Percentiles rank a stretch among this genome's conserved stretches.
phyloP scores from a whole-genome alignment of 2,329 filamentous ascomycete species.

The Cercospora zeae-maydis region DNA sequence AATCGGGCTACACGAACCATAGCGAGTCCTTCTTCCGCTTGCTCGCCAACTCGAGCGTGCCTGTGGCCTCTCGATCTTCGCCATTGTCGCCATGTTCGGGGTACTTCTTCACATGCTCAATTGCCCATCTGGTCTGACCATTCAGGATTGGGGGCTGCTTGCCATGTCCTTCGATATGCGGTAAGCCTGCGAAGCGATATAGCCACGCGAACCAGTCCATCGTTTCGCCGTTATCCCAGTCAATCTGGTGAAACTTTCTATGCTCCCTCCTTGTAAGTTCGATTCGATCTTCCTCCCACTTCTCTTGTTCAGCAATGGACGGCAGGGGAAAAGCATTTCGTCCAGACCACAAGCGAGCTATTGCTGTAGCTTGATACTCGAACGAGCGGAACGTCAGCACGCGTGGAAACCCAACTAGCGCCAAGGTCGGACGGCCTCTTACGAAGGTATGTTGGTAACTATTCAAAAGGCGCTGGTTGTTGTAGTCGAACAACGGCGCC shows the following conservation, averaged over 20 bases:
- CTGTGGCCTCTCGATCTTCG: not conserved
- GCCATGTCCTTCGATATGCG: conserved; percentile 37
- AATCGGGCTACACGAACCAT: conserved; percentile 10
- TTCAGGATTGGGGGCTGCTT: conserved; percentile 22
- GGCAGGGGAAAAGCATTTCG: conserved; percentile 44
- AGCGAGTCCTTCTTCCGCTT: not conserved
- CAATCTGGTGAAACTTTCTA: conserved; percentile 52
- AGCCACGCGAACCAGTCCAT: conserved; percentile 46
- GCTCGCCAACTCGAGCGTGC: not conserved
- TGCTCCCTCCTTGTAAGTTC: conserved; percentile 33
- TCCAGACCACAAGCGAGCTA: conserved; percentile 49
- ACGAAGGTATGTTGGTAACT: conserved; percentile 56
- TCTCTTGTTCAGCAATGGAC: conserved; percentile 40
- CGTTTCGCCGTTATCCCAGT: conserved; percentile 53
- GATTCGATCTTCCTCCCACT: conserved; percentile 48
- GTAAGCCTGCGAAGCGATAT: conserved; percentile 51
- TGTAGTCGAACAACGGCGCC: conserved; percentile 50
- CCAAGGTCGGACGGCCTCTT: conserved; percentile 48
- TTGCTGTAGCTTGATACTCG: conserved; percentile 55
- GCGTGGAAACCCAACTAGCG: conserved; percentile 51
- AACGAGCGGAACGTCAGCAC: conserved; percentile 54
- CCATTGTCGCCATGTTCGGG: conserved; percentile 10
- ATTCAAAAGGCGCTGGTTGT: conserved; percentile 42
- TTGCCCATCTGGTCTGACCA: conserved; percentile 22
- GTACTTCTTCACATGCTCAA: conserved; percentile 25